phyloP scores from a whole-genome alignment of 2,329 filamentous ascomycete species.

The Bimuria novae-zelandiae region DNA sequence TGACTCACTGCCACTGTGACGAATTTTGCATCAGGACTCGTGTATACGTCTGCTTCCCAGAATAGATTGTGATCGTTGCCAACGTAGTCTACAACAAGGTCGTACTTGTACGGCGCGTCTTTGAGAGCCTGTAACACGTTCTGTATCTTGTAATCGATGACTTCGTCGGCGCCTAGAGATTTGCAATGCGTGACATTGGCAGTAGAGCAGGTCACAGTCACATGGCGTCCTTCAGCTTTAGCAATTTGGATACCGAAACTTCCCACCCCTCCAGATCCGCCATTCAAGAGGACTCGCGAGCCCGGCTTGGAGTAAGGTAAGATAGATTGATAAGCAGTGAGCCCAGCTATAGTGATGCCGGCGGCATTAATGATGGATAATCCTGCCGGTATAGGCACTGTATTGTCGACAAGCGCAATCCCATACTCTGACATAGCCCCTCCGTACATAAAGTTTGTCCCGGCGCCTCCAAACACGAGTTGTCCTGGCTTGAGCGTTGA shows the following conservation, averaged over 20 bases:
- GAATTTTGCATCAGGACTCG: constrained; percentile 12
- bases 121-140: constrained; percentile 55
- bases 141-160: constrained; percentile 60
- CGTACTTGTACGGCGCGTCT: constrained; percentile 52
- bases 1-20: constrained; percentile 17
- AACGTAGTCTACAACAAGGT: constrained; percentile 61
- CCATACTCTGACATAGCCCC: constrained; percentile 16
- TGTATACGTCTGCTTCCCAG: constrained; percentile 12
- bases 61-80: constrained; percentile 12
- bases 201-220: constrained; percentile 61
- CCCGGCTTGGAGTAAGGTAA: constrained; percentile 34
- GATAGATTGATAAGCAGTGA: constrained; percentile 42
- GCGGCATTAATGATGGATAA: constrained; percentile 30
- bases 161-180: constrained; percentile 63
- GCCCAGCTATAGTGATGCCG: constrained; percentile 33
- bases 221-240: constrained; percentile 60
- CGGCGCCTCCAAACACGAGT: constrained; percentile 10
- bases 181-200: constrained; percentile 60
- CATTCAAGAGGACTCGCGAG: constrained; percentile 64
- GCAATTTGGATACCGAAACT: constrained; percentile 65
- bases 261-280: constrained; percentile 63
- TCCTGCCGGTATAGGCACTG: constrained; percentile 27
- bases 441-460: constrained; percentile 13
- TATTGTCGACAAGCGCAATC: constrained; percentile 32
- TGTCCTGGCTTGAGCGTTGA: constrained; percentile 10